Conservation (phyloP, 306 rosid genomes). For the Oemleria cerasiformis region DNA sequence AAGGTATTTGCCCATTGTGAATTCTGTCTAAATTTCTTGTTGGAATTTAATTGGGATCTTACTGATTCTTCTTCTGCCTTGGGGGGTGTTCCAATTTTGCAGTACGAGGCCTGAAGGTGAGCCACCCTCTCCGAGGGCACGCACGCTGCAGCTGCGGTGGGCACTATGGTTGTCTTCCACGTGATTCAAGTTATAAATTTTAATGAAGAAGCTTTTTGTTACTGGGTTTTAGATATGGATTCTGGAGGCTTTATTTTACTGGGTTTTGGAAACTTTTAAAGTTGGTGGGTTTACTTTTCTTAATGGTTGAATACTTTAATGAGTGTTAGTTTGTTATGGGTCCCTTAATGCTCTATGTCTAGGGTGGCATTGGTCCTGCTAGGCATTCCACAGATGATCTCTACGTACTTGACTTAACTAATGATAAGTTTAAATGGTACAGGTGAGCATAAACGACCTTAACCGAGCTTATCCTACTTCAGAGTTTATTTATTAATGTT, state of each 20-base stretch:
- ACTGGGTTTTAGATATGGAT: slow-evolving; percentile 14
- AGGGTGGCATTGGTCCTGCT: slow-evolving; percentile 99
- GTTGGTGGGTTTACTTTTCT: neutral
- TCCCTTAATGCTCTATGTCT: slow-evolving; percentile 38
- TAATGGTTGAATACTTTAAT: neutral
- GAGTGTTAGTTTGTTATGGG: slow-evolving; percentile 19
- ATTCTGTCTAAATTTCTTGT: neutral
- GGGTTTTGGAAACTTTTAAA: slow-evolving; percentile 10
- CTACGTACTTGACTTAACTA: slow-evolving; percentile 81
- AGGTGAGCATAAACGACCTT: slow-evolving; percentile 51
- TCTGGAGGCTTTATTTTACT: slow-evolving; percentile 3
- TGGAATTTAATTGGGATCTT: slow-evolving; percentile 27
- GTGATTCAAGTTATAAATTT: slow-evolving; percentile 36
- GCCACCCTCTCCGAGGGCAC: slow-evolving; percentile 98
- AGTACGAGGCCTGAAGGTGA: slow-evolving; percentile 92
- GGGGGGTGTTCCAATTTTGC: slow-evolving; percentile 29
- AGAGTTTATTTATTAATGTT: slow-evolving; percentile 20
- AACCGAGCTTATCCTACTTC: slow-evolving; percentile 15
- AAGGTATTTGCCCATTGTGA: slow-evolving; percentile 43
- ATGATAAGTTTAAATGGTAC: slow-evolving; percentile 96
- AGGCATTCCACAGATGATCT: slow-evolving; percentile 97
- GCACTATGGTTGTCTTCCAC: slow-evolving; percentile 99
- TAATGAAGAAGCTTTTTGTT: neutral
- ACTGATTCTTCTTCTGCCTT: slow-evolving; percentile 29
- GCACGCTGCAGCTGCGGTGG: slow-evolving; percentile 92